A percentile compares a stretch with the other conserved stretches of the same genome.
Evolutionary conservation across 1,139 yeast genomes (phyloP).

Genomic region (Dujonia santamariae): DNA sequence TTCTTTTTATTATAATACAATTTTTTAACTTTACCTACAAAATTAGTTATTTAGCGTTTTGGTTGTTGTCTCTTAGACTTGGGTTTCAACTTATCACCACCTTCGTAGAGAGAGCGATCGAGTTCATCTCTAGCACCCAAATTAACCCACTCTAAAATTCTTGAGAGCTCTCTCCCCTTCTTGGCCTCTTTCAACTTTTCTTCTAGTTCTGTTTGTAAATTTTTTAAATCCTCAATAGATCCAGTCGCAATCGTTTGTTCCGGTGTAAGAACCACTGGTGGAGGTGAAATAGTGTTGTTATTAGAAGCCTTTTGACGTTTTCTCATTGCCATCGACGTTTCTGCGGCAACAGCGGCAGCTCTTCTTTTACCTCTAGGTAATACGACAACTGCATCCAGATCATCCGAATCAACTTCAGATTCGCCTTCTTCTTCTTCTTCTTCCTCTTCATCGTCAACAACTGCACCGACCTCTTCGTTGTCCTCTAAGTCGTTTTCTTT

Average conservation of each 20-base stretch:
- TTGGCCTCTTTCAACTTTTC: conserved; percentile 27
- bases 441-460: conserved; percentile 12
- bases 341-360: conserved; percentile 8
- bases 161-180: conserved; percentile 37
- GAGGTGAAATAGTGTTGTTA: conserved; percentile 5
- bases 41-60: background rate
- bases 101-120: conserved; percentile 57
- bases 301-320: conserved; percentile 20
- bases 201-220: conserved; percentile 23
- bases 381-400: conserved; percentile 10
- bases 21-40: conserved; percentile 7
- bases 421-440: conserved; percentile 13
- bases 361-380: conserved; percentile 7
- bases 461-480: conserved; percentile 5
- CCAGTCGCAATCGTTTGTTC: conserved; percentile 31
- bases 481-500: conserved; percentile 12
- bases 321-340: conserved; percentile 6
- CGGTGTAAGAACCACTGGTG: too few relatives aligned
- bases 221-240: conserved; percentile 26
- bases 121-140: conserved; percentile 49
- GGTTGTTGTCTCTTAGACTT: conserved; percentile 14
- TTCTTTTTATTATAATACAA: background rate
- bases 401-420: conserved; percentile 25
- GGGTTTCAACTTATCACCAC: conserved; percentile 38
- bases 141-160: conserved; percentile 63